Conservation (phyloP, 1,139 yeast species). For the Taiozyma sp. region DNA sequence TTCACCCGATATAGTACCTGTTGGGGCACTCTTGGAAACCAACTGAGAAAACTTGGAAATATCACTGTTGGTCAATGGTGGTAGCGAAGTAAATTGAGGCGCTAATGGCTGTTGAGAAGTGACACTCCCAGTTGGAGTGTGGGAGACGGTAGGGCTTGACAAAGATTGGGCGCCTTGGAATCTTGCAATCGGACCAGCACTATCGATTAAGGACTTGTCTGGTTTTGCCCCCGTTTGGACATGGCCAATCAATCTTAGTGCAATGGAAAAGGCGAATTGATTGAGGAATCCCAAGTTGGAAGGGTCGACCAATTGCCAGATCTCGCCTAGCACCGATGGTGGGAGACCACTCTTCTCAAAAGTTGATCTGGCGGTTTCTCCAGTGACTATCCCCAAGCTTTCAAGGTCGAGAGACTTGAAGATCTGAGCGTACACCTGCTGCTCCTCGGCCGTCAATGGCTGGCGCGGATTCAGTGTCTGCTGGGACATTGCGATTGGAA, state of each 20-base stretch:
- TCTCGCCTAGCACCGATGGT: slow-evolving; percentile 73
- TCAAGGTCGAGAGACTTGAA: slow-evolving; percentile 80
- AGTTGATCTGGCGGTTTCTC: slow-evolving; percentile 80
- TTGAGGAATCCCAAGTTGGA: slow-evolving; percentile 82
- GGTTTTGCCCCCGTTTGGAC: slow-evolving; percentile 71
- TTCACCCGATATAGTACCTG: slow-evolving; percentile 59
- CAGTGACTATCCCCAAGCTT: slow-evolving; percentile 77
- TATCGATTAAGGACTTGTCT: slow-evolving; percentile 44
- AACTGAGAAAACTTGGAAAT: slow-evolving; percentile 66
- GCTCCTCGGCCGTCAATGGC: slow-evolving; percentile 73
- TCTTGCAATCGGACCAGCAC: slow-evolving; percentile 53
- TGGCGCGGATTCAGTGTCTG: slow-evolving; percentile 21
- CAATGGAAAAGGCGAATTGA: slow-evolving; percentile 75
- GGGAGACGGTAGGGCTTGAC: slow-evolving; percentile 18
- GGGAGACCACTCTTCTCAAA: slow-evolving; percentile 86
- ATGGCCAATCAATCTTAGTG: slow-evolving; percentile 86
- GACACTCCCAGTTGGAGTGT: slow-evolving; percentile 9
- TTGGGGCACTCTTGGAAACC: slow-evolving; percentile 62
- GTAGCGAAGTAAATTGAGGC: slow-evolving; percentile 33
- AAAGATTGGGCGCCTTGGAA: slow-evolving; percentile 33
- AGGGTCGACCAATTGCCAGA: slow-evolving; percentile 90
- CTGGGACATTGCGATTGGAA: neutral
- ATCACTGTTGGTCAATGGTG: slow-evolving; percentile 60
- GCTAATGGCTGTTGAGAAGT: slow-evolving; percentile 17
- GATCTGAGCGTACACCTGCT: slow-evolving; percentile 62